Conservation (phyloP, 2,329 filamentous ascomycete genomes). For the Pseudocercospora vitis region DNA sequence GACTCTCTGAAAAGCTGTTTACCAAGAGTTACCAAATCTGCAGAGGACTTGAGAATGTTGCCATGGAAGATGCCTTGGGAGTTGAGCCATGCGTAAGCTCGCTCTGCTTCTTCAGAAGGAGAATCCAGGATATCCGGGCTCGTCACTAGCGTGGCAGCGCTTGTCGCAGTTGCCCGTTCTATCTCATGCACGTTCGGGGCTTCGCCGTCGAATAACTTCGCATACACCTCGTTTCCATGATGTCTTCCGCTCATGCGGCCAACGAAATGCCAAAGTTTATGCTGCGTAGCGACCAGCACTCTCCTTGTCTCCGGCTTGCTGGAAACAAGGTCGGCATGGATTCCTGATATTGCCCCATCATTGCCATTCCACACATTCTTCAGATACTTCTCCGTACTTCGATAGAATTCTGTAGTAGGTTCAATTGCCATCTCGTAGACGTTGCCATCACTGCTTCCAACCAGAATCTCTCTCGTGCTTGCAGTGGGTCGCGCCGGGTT, state of each 20-base stretch:
- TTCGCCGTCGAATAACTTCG: constrained; percentile 83
- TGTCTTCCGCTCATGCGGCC: constrained; percentile 69
- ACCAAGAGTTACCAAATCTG: constrained; percentile 65
- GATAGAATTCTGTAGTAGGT: constrained; percentile 89
- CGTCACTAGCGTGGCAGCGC: constrained; percentile 68
- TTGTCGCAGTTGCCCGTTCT: constrained; percentile 57
- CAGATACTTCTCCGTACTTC: constrained; percentile 89
- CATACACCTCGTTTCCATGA: constrained; percentile 73
- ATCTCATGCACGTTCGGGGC: constrained; percentile 75
- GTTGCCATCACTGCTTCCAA: constrained; percentile 90
- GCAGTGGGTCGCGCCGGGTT: constrained; percentile 90
- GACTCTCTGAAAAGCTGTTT: constrained; percentile 74
- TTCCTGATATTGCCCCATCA: constrained; percentile 78
- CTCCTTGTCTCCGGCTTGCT: constrained; percentile 71
- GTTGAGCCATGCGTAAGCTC: constrained; percentile 86
- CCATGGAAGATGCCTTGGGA: constrained; percentile 86
- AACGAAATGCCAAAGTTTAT: constrained; percentile 74
- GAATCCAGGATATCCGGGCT: constrained; percentile 67
- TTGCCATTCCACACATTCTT: constrained; percentile 79
- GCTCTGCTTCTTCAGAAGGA: constrained; percentile 33
- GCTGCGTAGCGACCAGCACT: constrained; percentile 77
- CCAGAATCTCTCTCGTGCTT: constrained; percentile 87
- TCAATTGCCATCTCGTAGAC: constrained; percentile 96
- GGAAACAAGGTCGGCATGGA: constrained; percentile 76
- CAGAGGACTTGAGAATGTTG: constrained; percentile 61